These are phyloP conservation scores for Hymenoscyphus albidus DNA, from an alignment of 2,329 filamentous ascomycete species.

Conservation along the genomic window DNA sequence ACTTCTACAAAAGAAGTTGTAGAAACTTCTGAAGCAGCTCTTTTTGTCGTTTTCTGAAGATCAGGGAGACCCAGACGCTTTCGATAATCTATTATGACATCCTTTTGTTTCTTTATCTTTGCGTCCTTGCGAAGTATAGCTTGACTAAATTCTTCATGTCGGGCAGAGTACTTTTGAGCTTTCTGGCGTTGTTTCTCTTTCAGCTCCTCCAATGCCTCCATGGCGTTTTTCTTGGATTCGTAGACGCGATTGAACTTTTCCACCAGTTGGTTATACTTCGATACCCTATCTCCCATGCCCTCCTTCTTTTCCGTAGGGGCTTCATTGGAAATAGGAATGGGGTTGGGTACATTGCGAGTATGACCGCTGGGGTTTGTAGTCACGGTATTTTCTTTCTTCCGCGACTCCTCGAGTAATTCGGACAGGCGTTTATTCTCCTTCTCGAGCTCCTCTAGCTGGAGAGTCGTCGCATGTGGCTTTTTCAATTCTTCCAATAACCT, in stretches of 20 bases:
- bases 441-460: constrained; percentile 22
- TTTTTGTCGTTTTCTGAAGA: not conserved
- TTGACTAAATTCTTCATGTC: constrained; percentile 3
- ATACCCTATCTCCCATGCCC: constrained; percentile 7
- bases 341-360: not conserved
- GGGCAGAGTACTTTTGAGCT: constrained; percentile 13
- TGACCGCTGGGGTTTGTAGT: constrained; percentile 4
- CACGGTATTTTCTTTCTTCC: constrained; percentile 8
- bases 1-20: not conserved
- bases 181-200: constrained; percentile 15
- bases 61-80: not conserved
- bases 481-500: constrained; percentile 23
- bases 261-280: constrained; percentile 2
- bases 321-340: constrained; percentile 10
- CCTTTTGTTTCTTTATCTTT: constrained; percentile 21
- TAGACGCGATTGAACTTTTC: constrained; percentile 16
- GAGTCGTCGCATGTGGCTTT: constrained; percentile 13
- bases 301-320: constrained; percentile 12
- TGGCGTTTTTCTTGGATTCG: constrained; percentile 24
- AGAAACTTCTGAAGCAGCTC: not conserved
- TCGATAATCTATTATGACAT: constrained; percentile 12
- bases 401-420: constrained; percentile 17
- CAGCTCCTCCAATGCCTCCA: constrained; percentile 16
- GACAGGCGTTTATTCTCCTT: constrained; percentile 27
- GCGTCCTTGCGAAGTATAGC: constrained; percentile 17